Evolutionary conservation across 164 flowering plant genomes (phyloP), one percentile per base, ranked within the genome.

Genomic region (Vitis riparia): DNA sequence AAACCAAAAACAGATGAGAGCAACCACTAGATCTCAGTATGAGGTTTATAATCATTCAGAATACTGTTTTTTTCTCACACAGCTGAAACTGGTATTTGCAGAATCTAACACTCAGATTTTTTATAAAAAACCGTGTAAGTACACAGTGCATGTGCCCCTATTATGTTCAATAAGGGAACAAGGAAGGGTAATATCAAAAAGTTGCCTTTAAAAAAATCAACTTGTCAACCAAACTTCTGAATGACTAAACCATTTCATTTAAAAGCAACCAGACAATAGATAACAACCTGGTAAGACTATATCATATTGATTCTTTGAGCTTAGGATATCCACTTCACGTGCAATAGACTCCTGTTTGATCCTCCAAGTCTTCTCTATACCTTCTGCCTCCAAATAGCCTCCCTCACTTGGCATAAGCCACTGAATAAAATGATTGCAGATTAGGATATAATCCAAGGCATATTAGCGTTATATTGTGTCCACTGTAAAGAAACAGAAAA

Each of bases 371-470:
- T 89, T 91, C 74, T 95, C 98, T 62, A 93, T 71, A 51, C 95
- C 98, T 74, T 93, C 98, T 55, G 89, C 77, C 77, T 93, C 98
- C 86, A 95, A 80, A 73, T 84, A 89, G 23, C 97, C 97, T 69
- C 77, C 90, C 55, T 89, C 97, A 73, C 84, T 84, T 61, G 97
- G 94, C 90, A 89, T 72, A 81, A 95, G 98, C 99, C 98, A 95
- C 99, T 93, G 74, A 27, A 71, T 10, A 69, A 51, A 62, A 66
- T 5, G n/a, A 69, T 44, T 15, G 47, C 9, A 51, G 27, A 9
- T 27, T 53, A 8, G 14, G 3, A 75, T 55, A 9, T 50, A 44
- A 8, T 23, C 44, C 44, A 32, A 32, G 5, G 44, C 7, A 32
- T 32, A 32, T 32, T 32, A 32, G 44, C 27, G 8, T 32, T 32